phyloP scores from a whole-genome alignment of 2,329 filamentous ascomycete genomes.

The Calonectria naviculata region DNA sequence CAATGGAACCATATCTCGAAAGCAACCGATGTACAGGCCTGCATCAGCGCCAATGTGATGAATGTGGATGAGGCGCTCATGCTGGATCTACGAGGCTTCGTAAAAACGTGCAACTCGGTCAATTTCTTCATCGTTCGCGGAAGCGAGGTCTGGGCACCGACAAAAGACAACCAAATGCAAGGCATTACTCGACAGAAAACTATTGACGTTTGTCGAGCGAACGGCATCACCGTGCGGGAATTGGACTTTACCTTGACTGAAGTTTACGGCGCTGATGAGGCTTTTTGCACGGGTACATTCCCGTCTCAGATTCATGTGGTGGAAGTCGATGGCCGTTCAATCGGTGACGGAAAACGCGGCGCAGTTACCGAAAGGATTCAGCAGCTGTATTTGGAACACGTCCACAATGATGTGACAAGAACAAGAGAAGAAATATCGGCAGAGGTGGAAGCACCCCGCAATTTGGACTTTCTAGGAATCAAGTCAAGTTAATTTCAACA shows the following conservation, averaged over 20 bases:
- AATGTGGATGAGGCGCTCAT: slow-evolving; percentile 44
- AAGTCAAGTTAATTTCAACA: not conserved
- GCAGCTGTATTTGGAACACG: slow-evolving; percentile 35
- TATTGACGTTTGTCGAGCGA: slow-evolving; percentile 42
- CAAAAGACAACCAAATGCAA: slow-evolving; percentile 46
- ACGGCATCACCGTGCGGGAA: slow-evolving; percentile 39
- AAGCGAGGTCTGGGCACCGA: slow-evolving; percentile 45
- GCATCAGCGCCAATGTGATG: slow-evolving; percentile 43
- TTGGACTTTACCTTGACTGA: slow-evolving; percentile 44
- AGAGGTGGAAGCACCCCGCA: slow-evolving; percentile 38
- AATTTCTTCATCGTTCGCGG: slow-evolving; percentile 47
- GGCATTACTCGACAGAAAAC: slow-evolving; percentile 45
- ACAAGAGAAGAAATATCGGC: slow-evolving; percentile 32
- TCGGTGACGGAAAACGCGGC: slow-evolving; percentile 38
- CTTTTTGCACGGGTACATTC: slow-evolving; percentile 45
- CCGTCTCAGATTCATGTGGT: slow-evolving; percentile 41
- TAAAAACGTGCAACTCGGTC: slow-evolving; percentile 47
- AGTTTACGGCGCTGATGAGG: slow-evolving; percentile 44
- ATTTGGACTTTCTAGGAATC: slow-evolving; percentile 24
- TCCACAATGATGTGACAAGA: slow-evolving; percentile 32
- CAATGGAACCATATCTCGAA: slow-evolving; percentile 47
- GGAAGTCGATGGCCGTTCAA: slow-evolving; percentile 36
- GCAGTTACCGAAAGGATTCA: slow-evolving; percentile 36
- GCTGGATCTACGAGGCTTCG: slow-evolving; percentile 42
- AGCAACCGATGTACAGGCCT: slow-evolving; percentile 45